phyloP scores from a whole-genome alignment of 768 basidiomycete species.

The Tricholoma saponaceum region DNA sequence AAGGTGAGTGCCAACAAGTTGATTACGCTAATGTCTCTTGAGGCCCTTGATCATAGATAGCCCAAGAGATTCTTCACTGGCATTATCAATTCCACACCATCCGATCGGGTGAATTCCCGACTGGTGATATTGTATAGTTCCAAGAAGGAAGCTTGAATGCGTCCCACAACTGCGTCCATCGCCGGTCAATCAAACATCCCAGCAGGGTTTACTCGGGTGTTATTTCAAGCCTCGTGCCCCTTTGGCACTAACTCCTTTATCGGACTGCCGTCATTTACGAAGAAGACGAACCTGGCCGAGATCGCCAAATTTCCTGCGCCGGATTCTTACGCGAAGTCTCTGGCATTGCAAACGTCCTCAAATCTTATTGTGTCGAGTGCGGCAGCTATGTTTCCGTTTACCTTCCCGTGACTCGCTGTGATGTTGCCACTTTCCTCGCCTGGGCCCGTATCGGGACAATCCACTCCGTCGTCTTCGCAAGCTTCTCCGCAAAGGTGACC shows the following conservation, averaged over 20 bases:
- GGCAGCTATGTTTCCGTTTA: slow-evolving; percentile 94
- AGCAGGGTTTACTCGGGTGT: too few species aligned
- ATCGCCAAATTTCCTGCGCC: slow-evolving; percentile 70
- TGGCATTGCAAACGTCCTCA: slow-evolving; percentile 83
- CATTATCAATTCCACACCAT: slow-evolving; percentile 88
- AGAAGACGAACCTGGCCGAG: slow-evolving; percentile 88
- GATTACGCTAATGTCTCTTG: too few species aligned
- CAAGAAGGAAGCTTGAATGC: slow-evolving; percentile 91
- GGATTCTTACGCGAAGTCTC: slow-evolving; percentile 90
- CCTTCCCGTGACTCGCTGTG: slow-evolving; percentile 95
- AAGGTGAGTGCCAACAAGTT: too few species aligned
- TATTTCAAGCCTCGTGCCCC: too few species aligned
- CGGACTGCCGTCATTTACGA: slow-evolving; percentile 97
- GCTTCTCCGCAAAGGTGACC: slow-evolving; percentile 95
- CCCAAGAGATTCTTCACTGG: slow-evolving; percentile 79
- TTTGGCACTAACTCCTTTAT: slow-evolving; percentile 63
- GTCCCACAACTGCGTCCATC: too few species aligned
- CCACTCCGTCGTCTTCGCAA: slow-evolving; percentile 97
- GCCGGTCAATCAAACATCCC: too few species aligned
- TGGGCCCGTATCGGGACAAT: slow-evolving; percentile 96
- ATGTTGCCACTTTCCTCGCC: slow-evolving; percentile 94
- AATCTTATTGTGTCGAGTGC: slow-evolving; percentile 88
- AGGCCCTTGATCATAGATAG: too few species aligned
- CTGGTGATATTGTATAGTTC: slow-evolving; percentile 94
- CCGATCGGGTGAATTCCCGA: slow-evolving; percentile 74